Conservation (phyloP, 345 rosid species). For the Abelmoschus esculentus region DNA sequence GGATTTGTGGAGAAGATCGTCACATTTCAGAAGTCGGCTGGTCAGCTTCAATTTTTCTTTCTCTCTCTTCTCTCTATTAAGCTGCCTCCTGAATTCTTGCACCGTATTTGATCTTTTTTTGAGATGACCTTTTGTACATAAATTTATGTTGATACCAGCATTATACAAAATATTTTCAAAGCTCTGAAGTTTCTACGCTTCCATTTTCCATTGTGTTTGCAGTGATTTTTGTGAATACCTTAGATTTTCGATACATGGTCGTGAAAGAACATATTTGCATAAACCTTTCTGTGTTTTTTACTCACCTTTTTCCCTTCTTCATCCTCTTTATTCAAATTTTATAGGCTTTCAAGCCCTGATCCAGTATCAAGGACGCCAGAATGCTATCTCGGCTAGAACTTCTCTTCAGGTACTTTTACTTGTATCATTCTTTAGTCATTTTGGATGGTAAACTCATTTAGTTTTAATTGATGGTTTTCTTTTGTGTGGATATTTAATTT, state of each 20-base stretch:
- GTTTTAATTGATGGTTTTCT: conserved; percentile 4
- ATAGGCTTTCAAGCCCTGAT: conserved; percentile 96
- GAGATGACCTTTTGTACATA: neutral
- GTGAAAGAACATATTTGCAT: conserved; percentile 6
- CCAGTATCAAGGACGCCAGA: conserved; percentile 68
- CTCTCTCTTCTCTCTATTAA: conserved; percentile 27
- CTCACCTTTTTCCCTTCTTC: neutral
- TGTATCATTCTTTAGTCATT: neutral
- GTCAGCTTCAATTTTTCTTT: conserved; percentile 58
- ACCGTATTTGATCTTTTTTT: conserved; percentile 7
- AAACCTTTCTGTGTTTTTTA: neutral
- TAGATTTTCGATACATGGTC: neutral
- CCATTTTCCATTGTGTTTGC: neutral
- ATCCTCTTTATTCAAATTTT: conserved; percentile 12
- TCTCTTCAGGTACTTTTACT: conserved; percentile 63
- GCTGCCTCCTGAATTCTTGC: conserved; percentile 5
- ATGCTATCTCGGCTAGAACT: conserved; percentile 76
- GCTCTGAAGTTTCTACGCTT: conserved; percentile 7
- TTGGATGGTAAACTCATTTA: conserved; percentile 1
- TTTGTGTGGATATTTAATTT: conserved; percentile 6
- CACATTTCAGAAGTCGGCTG: conserved; percentile 98
- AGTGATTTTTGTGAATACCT: conserved; percentile 3
- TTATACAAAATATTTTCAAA: conserved; percentile 8
- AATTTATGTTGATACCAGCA: conserved; percentile 12
- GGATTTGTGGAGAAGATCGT: conserved; percentile 95